A percentile compares a stretch with the other conserved stretches of the same genome.
Conservation (phyloP, 2,329 filamentous ascomycete species). For the Diplodia seriata region DNA sequence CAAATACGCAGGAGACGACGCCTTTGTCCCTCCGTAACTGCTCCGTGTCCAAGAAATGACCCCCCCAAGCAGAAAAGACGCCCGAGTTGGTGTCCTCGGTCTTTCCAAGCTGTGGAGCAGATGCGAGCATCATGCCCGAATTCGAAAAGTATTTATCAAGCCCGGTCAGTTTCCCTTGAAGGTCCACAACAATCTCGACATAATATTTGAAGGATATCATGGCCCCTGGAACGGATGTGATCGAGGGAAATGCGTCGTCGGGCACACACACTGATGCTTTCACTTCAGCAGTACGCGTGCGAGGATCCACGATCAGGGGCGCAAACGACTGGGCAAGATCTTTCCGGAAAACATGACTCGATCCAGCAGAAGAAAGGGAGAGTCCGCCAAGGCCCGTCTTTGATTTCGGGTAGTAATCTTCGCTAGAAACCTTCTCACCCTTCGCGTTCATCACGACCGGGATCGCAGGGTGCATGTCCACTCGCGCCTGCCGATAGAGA, state of each 20-base stretch:
- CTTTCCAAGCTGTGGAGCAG: slow-evolving; percentile 44
- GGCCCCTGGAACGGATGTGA: slow-evolving; percentile 83
- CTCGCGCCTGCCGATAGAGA: slow-evolving; percentile 86
- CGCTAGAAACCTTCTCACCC: slow-evolving; percentile 72
- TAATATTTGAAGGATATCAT: slow-evolving; percentile 97
- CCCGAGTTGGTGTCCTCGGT: slow-evolving; percentile 47
- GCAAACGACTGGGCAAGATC: slow-evolving; percentile 89
- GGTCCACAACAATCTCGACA: slow-evolving; percentile 88
- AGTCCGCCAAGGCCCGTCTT: slow-evolving; percentile 85
- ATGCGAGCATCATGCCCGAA: slow-evolving; percentile 57
- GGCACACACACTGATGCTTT: slow-evolving; percentile 86
- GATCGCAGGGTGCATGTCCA: slow-evolving; percentile 76
- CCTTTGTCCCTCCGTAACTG: slow-evolving; percentile 86
- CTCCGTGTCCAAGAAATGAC: slow-evolving; percentile 85
- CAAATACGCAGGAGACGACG: slow-evolving; percentile 85
- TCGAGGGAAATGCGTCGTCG: slow-evolving; percentile 90
- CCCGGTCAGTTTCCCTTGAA: slow-evolving; percentile 84
- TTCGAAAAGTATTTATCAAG: slow-evolving; percentile 70
- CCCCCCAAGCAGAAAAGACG: slow-evolving; percentile 62
- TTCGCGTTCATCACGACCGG: slow-evolving; percentile 68
- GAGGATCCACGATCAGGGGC: slow-evolving; percentile 86
- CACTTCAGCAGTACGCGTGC: slow-evolving; percentile 77
- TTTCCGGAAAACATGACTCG: slow-evolving; percentile 92
- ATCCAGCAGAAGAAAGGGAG: slow-evolving; percentile 83
- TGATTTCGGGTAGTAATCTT: slow-evolving; percentile 87